Conservation (phyloP, 2,329 filamentous ascomycete species). For the Pseudogymnoascus sp. region DNA sequence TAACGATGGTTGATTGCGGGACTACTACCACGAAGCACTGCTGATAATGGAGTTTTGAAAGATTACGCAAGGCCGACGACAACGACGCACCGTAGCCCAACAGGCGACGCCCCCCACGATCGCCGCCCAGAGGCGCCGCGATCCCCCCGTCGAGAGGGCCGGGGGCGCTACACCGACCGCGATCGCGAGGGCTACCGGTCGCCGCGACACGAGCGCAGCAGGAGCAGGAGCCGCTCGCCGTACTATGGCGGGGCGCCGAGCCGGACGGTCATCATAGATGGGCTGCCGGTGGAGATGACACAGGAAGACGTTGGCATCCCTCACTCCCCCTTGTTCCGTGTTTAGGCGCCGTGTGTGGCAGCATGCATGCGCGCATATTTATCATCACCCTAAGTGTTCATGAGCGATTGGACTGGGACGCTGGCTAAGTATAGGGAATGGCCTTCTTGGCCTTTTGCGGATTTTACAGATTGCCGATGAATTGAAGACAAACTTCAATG, state of each 20-base stretch:
- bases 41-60: conserved; percentile 29
- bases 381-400: conserved; percentile 29
- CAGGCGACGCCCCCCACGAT: conserved; percentile 27
- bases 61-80: conserved; percentile 24
- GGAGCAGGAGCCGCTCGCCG: conserved; percentile 25
- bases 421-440: conserved; percentile 31
- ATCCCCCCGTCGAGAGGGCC: conserved; percentile 28
- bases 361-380: conserved; percentile 11
- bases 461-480: conserved; percentile 47
- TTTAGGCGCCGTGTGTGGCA: neutral
- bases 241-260: conserved; percentile 32
- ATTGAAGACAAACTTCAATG: conserved; percentile 43
- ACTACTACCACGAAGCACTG: conserved; percentile 22
- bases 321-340: conserved; percentile 23
- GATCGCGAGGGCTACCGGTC: conserved; percentile 29
- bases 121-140: conserved; percentile 33
- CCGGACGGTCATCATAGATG: conserved; percentile 49
- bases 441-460: conserved; percentile 27
- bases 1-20: conserved; percentile 28
- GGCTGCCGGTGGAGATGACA: conserved; percentile 42
- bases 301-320: conserved; percentile 45
- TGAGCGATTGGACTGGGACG: conserved; percentile 25
- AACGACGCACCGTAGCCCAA: conserved; percentile 26
- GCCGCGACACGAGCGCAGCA: conserved; percentile 15
- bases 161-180: conserved; percentile 27